phyloP scores from a whole-genome alignment of 1,284 basidiomycete genomes.

The Ustilago cynodontis region DNA sequence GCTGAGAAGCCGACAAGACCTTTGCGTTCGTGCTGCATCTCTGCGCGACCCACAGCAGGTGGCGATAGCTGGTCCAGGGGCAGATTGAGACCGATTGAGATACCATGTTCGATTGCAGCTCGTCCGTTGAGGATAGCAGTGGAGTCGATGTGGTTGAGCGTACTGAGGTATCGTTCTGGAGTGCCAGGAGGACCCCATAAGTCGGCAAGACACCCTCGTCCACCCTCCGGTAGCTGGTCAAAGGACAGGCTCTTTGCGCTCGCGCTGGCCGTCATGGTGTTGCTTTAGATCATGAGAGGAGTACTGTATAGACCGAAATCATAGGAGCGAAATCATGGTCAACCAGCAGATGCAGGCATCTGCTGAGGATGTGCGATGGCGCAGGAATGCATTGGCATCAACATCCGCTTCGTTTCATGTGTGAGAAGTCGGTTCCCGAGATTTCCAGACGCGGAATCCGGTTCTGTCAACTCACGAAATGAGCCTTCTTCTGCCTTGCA shows the following conservation, averaged over 20 bases:
- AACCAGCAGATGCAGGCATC: neutral
- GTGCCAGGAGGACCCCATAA: neutral
- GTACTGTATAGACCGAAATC: neutral
- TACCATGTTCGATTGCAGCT: constrained; percentile 1
- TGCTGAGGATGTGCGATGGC: neutral
- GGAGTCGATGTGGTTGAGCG: constrained; percentile 6
- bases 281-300: neutral
- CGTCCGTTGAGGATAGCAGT: neutral
- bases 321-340: neutral
- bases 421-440: neutral
- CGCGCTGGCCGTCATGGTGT: neutral
- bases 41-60: neutral
- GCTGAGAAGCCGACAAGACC: neutral
- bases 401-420: neutral
- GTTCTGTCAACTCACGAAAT: neutral
- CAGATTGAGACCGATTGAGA: constrained; percentile 2
- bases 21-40: neutral
- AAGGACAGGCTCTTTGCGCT: neutral
- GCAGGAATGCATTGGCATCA: neutral
- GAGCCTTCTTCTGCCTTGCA: neutral
- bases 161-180: neutral
- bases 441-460: neutral
- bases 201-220: neutral
- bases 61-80: constrained; percentile 2
- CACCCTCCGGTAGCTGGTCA: constrained; percentile 2